phyloP scores from a whole-genome alignment of 2,329 filamentous ascomycete species.

The Pleurostoma richardsiae region DNA sequence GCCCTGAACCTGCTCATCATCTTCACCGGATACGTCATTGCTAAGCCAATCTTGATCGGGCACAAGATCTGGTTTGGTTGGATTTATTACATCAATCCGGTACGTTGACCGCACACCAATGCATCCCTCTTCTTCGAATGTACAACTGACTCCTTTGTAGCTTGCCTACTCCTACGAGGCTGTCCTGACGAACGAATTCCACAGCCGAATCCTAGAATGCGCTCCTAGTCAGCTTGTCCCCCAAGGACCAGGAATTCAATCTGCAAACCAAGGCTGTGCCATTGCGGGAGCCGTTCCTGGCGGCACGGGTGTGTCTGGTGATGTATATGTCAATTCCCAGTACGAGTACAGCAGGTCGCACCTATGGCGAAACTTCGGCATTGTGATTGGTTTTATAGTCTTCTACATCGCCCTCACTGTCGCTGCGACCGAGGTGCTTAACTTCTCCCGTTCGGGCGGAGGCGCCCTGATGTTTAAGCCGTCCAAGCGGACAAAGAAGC shows the following conservation, averaged over 20 bases:
- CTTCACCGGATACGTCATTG: conserved; percentile 63
- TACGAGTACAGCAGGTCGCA: conserved; percentile 53
- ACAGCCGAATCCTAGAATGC: conserved; percentile 45
- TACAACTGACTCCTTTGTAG: neutral
- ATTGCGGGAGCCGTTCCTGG: conserved; percentile 47
- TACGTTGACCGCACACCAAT: neutral
- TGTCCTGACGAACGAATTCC: conserved; percentile 49
- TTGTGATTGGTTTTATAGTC: conserved; percentile 69
- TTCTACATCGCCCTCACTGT: conserved; percentile 71
- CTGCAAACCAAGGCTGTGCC: conserved; percentile 48
- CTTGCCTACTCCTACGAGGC: conserved; percentile 62
- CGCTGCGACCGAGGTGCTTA: conserved; percentile 63
- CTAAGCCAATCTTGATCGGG: conserved; percentile 46
- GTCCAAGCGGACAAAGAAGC: conserved; percentile 53
- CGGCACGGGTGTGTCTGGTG: conserved; percentile 42
- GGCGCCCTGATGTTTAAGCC: conserved; percentile 69
- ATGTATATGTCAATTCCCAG: conserved; percentile 44
- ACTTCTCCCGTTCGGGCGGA: conserved; percentile 56
- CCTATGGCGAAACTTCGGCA: conserved; percentile 73
- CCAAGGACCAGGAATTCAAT: conserved; percentile 30
- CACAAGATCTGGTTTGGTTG: conserved; percentile 67
- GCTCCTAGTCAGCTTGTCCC: conserved; percentile 39
- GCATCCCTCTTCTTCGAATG: neutral
- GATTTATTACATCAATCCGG: conserved; percentile 62
- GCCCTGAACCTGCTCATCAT: conserved; percentile 59